A percentile compares a stretch with the other conserved stretches of the same genome.
phyloP scores from a whole-genome alignment of 176 grass and related monocot genomes.

The Raddia guianensis region DNA sequence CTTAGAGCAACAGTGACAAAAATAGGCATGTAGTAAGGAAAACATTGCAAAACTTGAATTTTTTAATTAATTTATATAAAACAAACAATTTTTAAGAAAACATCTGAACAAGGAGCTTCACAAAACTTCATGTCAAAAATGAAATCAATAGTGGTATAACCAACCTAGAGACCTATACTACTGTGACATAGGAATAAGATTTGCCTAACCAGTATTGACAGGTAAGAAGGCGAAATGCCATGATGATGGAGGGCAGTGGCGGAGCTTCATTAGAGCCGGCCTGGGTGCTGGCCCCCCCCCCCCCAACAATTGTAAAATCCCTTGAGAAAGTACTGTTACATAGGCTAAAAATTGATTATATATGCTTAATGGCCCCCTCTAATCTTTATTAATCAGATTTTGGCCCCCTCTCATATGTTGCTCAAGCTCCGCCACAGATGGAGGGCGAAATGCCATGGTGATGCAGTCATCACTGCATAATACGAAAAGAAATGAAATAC shows the following conservation, averaged over 20 bases:
- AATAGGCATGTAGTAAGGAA: background rate
- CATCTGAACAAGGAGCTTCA: background rate
- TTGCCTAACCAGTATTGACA: background rate
- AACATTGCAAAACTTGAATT: background rate
- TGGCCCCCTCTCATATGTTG: too few relatives aligned
- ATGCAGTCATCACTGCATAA: background rate
- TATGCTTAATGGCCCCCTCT: too few relatives aligned
- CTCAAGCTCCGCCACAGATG: too few relatives aligned
- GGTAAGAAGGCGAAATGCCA: background rate
- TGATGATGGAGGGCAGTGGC: too few relatives aligned
- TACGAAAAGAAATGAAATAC: background rate
- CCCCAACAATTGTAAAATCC: too few relatives aligned
- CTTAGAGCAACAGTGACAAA: background rate
- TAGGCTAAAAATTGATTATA: too few relatives aligned
- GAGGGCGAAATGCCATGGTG: background rate
- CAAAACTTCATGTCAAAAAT: background rate
- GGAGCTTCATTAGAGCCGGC: too few relatives aligned
- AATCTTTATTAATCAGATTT: too few relatives aligned
- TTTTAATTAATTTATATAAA: background rate
- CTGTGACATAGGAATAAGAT: background rate
- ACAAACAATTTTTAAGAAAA: constrained; percentile 27
- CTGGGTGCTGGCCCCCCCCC: too few relatives aligned
- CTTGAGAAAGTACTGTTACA: too few relatives aligned
- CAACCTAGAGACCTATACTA: background rate
- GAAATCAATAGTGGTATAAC: background rate